Evolutionary conservation across 108 stramenopile species (phyloP), one percentile per base, ranked within the genome.

Genomic region (Licmophora abbreviata): DNA sequence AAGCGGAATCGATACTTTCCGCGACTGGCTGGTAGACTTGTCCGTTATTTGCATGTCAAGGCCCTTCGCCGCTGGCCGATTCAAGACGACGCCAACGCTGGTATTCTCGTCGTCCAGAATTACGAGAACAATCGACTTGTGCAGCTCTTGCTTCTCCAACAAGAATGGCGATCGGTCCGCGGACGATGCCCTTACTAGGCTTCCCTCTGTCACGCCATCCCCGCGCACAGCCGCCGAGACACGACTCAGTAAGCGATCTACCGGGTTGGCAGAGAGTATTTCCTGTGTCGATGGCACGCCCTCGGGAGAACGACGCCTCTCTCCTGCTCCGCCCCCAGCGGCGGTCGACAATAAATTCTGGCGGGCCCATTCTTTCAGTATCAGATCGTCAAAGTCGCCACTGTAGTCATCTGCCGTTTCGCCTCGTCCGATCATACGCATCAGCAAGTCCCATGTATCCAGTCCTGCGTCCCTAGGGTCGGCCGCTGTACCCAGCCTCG

Each of bases 301-400:
- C 33, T 33, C 55, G 11, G 41, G 42, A 40, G 43, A 53, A 24
- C 10, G 48, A 40, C 15, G 51, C 29, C 6, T 59, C 37, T 44
- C 64, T 42, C 51, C 48, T 26, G 43, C 59, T 37, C 45, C 59
- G 26, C 35, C 59, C 29, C 38, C 57, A 25, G 54, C 62, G 34
- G 58, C 67, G 26, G 34, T 50, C 9, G 77, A 71, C 10, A 82
- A 61, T 33, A 92, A 64, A 62, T 85, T 68, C n/a, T 49, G 55
- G 21, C 64, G 44, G 20, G 76, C 69, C 82, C 86, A 92, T 54
- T 85, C 81, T 29, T 85, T 79, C 46, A 88, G 54, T 81, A 92
- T 86, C 22, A 68, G 48, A 60, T 88, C 86, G 35, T 83, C 75
- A 65, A 88, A 92, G 27, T 66, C 57, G 11, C 66, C 72, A 15